A percentile compares a stretch with the other conserved stretches of the same genome.
Evolutionary conservation across 441 rosid genomes (phyloP).

Genomic region (Flueggea neowawraea): DNA sequence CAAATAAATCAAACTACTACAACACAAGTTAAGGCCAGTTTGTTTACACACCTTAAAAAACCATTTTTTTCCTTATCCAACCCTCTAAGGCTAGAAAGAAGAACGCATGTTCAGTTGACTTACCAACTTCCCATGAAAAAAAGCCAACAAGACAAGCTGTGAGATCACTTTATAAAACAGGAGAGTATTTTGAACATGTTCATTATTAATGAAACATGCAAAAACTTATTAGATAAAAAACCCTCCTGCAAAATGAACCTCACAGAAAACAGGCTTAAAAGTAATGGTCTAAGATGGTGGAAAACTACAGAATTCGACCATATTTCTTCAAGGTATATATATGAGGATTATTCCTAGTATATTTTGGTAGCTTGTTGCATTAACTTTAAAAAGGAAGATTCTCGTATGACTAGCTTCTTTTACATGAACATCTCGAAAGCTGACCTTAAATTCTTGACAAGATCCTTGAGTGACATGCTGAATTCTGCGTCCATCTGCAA

Average conservation of each 20-base stretch:
- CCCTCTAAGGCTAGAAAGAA: constrained; percentile 10
- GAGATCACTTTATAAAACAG: constrained; percentile 30
- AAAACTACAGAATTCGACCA: constrained; percentile 18
- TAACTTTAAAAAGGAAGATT: too few relatives aligned
- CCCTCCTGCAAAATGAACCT: constrained; percentile 39
- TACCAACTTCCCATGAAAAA: constrained; percentile 19
- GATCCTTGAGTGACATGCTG: constrained; percentile 49
- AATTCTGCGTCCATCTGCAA: constrained; percentile 67
- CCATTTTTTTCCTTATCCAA: constrained; percentile 5
- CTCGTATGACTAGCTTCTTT: background rate
- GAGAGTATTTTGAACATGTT: constrained; percentile 30
- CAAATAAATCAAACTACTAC: constrained; percentile 15
- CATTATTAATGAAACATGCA: constrained; percentile 29
- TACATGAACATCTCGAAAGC: constrained; percentile 40
- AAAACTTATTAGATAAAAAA: constrained; percentile 16
- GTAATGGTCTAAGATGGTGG: constrained; percentile 20
- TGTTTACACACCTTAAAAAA: constrained; percentile 22
- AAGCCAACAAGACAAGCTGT: constrained; percentile 23
- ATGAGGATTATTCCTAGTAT: constrained; percentile 8
- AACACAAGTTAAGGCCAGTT: constrained; percentile 24
- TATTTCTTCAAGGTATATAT: constrained; percentile 1
- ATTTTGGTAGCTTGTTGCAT: background rate
- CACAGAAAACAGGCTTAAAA: constrained; percentile 30
- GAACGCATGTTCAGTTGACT: constrained; percentile 15
- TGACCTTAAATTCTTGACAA: constrained; percentile 55